These are phyloP conservation scores for Aspergillus fijiensis DNA, from an alignment of 2,329 filamentous ascomycete genomes.

Conservation along the genomic window DNA sequence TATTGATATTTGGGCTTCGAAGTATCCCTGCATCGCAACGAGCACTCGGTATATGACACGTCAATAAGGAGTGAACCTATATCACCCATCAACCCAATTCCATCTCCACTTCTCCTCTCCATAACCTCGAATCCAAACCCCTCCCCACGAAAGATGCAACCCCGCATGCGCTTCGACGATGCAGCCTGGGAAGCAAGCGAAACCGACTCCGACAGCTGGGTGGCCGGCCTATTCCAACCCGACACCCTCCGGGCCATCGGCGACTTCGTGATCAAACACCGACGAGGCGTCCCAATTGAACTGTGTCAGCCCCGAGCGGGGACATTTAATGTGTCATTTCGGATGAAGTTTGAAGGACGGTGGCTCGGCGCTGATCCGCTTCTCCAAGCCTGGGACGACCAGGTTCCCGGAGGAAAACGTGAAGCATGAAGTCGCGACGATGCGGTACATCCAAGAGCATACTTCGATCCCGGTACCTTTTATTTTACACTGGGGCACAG, in stretches of 20 bases:
- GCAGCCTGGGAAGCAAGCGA: conserved; percentile 13
- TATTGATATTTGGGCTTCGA: no score
- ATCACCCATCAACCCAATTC: no score
- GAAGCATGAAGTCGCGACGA: conserved; percentile 20
- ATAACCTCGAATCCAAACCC: no score
- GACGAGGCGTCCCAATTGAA: conserved; percentile 1
- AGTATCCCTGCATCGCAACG: no score
- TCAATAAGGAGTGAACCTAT: no score
- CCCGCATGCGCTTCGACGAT: conserved; percentile 3
- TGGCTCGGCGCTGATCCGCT: conserved; percentile 17
- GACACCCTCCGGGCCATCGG: conserved; percentile 8
- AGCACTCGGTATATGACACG: no score
- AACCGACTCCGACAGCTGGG: conserved; percentile 1
- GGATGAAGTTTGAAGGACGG: conserved; percentile 20
- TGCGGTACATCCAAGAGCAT: conserved; percentile 17
- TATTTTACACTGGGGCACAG: conserved; percentile 15
- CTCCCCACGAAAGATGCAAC: no score
- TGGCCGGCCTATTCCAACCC: conserved; percentile 1
- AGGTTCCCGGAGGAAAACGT: conserved; percentile 33
- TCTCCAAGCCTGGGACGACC: conserved; percentile 15
- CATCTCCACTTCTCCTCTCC: no score
- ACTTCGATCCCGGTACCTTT: conserved; percentile 22
- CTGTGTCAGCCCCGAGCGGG: conserved; percentile 13
- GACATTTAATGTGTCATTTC: conserved; percentile 23
- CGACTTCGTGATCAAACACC: conserved; percentile 12